A percentile compares a stretch with the other conserved stretches of the same genome.
Conservation (phyloP, 495 filamentous ascomycete genomes). For the Daldinia childiae region DNA sequence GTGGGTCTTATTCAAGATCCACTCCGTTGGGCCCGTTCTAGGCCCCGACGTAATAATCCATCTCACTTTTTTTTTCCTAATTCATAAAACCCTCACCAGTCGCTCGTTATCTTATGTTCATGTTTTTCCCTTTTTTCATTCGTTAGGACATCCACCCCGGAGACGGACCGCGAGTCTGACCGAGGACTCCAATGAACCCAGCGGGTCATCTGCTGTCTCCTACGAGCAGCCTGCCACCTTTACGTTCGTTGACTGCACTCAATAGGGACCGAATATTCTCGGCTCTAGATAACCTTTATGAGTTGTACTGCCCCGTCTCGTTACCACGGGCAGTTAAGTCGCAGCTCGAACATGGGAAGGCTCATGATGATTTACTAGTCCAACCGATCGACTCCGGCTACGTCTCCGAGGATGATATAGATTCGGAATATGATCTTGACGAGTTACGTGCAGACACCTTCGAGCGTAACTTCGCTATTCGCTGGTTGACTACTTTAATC, state of each 20-base stretch:
- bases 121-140: slow-evolving; percentile 15
- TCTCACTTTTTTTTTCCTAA: slow-evolving; percentile 17
- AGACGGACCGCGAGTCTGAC: slow-evolving; percentile 26
- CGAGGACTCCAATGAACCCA: slow-evolving; percentile 39
- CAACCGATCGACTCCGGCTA: slow-evolving; percentile 43
- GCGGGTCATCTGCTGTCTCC: slow-evolving; percentile 43
- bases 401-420: slow-evolving; percentile 43
- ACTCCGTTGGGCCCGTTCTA: slow-evolving; percentile 19
- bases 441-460: slow-evolving; percentile 62
- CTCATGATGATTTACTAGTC: slow-evolving; percentile 12
- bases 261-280: slow-evolving; percentile 20
- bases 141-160: slow-evolving; percentile 1
- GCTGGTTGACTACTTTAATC: slow-evolving; percentile 51
- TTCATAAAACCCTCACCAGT: slow-evolving; percentile 17
- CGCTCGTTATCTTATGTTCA: slow-evolving; percentile 6
- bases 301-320: slow-evolving; percentile 41
- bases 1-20: slow-evolving; percentile 29
- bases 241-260: slow-evolving; percentile 31
- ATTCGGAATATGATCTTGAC: slow-evolving; percentile 22
- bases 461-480: slow-evolving; percentile 34
- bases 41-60: slow-evolving; percentile 16
- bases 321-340: slow-evolving; percentile 35
- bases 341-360: slow-evolving; percentile 28
- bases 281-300: slow-evolving; percentile 41
- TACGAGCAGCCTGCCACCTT: slow-evolving; percentile 44